These are phyloP conservation scores for Verticillium nubilum DNA, from an alignment of 2,329 filamentous ascomycete species.

Conservation along the genomic window DNA sequence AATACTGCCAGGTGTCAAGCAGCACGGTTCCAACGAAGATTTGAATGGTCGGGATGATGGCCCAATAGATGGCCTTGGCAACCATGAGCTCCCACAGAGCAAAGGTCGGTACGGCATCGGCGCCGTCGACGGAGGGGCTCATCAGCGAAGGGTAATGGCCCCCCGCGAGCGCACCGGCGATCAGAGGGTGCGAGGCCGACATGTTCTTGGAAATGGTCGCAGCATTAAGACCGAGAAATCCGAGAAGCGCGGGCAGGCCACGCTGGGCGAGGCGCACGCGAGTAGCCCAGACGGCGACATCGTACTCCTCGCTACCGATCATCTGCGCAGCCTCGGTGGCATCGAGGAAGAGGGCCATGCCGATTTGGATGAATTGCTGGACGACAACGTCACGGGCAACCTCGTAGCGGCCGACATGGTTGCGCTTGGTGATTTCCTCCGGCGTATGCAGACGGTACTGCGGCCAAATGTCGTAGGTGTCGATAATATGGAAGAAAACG, in stretches of 20 bases:
- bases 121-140: slow-evolving; percentile 48
- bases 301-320: slow-evolving; percentile 74
- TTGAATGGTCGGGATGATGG: slow-evolving; percentile 70
- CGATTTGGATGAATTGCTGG: slow-evolving; percentile 85
- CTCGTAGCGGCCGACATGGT: slow-evolving; percentile 78
- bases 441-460: slow-evolving; percentile 94
- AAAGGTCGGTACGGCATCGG: slow-evolving; percentile 62
- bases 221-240: slow-evolving; percentile 71
- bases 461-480: slow-evolving; percentile 78
- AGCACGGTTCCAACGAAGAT: slow-evolving; percentile 68
- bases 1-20: slow-evolving; percentile 98
- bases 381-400: slow-evolving; percentile 86
- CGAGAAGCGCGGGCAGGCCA: slow-evolving; percentile 67
- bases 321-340: slow-evolving; percentile 69
- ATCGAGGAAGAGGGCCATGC: slow-evolving; percentile 61
- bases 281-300: slow-evolving; percentile 85
- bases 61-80: slow-evolving; percentile 76
- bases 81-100: slow-evolving; percentile 73
- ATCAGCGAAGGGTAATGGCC: slow-evolving; percentile 73
- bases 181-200: slow-evolving; percentile 61
- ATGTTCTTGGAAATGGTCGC: slow-evolving; percentile 70
- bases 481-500: slow-evolving; percentile 80
- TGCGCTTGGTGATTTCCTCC: slow-evolving; percentile 80
- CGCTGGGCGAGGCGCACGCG: slow-evolving; percentile 74
- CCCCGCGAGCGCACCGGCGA: slow-evolving; percentile 72